Evolutionary conservation across 768 basidiomycete species (phyloP), one percentile per base, ranked within the genome.

Genomic region (Cytidiella melzeri): DNA sequence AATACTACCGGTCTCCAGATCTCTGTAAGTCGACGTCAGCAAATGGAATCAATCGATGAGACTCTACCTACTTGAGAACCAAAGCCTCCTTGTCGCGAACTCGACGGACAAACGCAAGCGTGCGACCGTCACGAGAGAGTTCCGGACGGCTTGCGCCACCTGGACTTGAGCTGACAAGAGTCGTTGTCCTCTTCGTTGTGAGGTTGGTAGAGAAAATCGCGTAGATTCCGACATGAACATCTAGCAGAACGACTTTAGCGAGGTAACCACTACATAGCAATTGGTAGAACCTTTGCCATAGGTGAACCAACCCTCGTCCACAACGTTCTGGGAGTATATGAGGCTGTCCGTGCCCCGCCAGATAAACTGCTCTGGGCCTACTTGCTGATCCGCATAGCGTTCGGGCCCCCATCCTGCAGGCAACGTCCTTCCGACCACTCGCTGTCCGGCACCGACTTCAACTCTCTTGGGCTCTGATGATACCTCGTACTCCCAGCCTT

Each of bases 91-190:
- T 83, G 61, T 87, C 85, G 20, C 83, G 71, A 20, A 84, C 81
- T 15, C 85, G 77, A 36, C 84, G 77, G 36, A 88, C 82, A 57
- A 87, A 88, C 1, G 85, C 85, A 11, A 88, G 72, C 1, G 85
- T 87, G 37, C 77, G 73, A 1, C 77, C 71, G 61, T 87, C 84
- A 23, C 74, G 74, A 19, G 85, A 87, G 7, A 87, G 67, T 52
- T 83, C 83, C 21, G 85, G 85, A 45, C 83, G 72, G 56, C 73
- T 84, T 4, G 85, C 86, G n/a, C 85, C 86, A 19, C 86, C 86
- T 0, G 85, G 83, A 48, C 62, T 75, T 0, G 77, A 64, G 45
- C 68, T 63, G 0, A 84, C 83, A 0, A 88, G 64, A 1, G 70
- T 71, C 30, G 75, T 70, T 3, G 78, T 78, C 9, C 64, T 53